phyloP scores from a whole-genome alignment of 1,139 yeast genomes.

The Lodderomyces metapsilosis region DNA sequence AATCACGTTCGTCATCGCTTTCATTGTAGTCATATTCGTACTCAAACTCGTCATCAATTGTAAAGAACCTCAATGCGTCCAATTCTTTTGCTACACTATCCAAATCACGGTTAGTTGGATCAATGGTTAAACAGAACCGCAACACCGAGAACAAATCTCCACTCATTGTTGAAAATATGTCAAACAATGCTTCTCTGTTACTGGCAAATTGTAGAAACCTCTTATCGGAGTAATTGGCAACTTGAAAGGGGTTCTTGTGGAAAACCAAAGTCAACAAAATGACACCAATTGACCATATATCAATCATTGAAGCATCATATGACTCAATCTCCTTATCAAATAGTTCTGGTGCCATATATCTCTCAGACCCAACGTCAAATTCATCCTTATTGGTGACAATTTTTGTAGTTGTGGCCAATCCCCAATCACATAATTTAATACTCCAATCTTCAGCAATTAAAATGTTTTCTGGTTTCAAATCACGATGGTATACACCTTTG shows the following conservation, averaged over 20 bases:
- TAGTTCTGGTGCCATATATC: constrained; percentile 97
- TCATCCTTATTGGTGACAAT: constrained; percentile 55
- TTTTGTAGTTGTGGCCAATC: constrained; percentile 71
- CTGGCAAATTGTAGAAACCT: constrained; percentile 84
- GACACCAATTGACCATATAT: constrained; percentile 91
- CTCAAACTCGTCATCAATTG: constrained; percentile 77
- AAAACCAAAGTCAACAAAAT: constrained; percentile 82
- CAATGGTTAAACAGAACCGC: constrained; percentile 75
- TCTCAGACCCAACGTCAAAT: constrained; percentile 89
- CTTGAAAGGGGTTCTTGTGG: constrained; percentile 85
- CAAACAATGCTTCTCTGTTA: constrained; percentile 86
- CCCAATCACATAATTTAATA: constrained; percentile 88
- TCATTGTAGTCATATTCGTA: constrained; percentile 47
- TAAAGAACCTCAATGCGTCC: constrained; percentile 60
- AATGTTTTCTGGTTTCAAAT: constrained; percentile 87
- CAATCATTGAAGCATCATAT: constrained; percentile 85
- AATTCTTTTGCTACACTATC: constrained; percentile 59
- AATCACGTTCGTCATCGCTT: constrained; percentile 20
- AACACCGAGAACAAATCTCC: constrained; percentile 82
- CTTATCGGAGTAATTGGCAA: constrained; percentile 83
- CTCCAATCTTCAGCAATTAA: constrained; percentile 77
- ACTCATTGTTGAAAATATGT: constrained; percentile 87
- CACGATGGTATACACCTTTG: constrained; percentile 76
- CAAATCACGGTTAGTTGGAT: constrained; percentile 82
- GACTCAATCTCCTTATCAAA: constrained; percentile 58